A percentile compares a stretch with the other conserved stretches of the same genome.
Evolutionary conservation across 2,329 filamentous ascomycete genomes (phyloP).

Genomic region (Arthrobotrys pseudoclavata): DNA sequence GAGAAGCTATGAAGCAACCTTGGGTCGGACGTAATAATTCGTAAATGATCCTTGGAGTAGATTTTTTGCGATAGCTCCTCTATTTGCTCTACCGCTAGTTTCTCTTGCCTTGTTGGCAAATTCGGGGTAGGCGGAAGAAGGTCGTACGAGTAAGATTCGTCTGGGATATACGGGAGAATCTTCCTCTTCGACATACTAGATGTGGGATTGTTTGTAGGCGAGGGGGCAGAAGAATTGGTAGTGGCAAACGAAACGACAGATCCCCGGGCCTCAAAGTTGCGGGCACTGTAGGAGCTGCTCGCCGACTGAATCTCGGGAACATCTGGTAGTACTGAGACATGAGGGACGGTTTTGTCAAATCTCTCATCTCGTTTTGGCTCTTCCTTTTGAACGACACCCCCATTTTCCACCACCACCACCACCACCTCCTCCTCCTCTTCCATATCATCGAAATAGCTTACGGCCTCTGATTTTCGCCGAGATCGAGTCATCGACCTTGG

Average conservation of each 20-base stretch:
- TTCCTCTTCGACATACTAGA: slow-evolving; percentile 28
- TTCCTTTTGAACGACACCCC: slow-evolving; percentile 10
- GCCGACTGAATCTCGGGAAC: slow-evolving; percentile 22
- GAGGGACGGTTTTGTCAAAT: slow-evolving; percentile 42
- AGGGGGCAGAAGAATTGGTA: slow-evolving; percentile 42
- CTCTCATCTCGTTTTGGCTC: slow-evolving; percentile 16
- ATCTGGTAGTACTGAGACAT: slow-evolving; percentile 37
- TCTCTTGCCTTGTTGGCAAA: slow-evolving; percentile 7
- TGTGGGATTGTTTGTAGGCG: slow-evolving; percentile 20
- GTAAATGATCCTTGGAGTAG: slow-evolving; percentile 76
- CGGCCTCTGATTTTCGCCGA: slow-evolving; percentile 31
- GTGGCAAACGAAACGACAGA: slow-evolving; percentile 49
- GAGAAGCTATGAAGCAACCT: slow-evolving; percentile 76
- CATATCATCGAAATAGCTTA: slow-evolving; percentile 24
- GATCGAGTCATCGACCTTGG: slow-evolving; percentile 25
- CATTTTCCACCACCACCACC: slow-evolving; percentile 20
- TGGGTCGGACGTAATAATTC: slow-evolving; percentile 76
- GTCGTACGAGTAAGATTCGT: slow-evolving; percentile 57
- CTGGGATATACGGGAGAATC: slow-evolving; percentile 50
- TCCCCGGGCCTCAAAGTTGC: slow-evolving; percentile 31
- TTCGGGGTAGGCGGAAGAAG: slow-evolving; percentile 61
- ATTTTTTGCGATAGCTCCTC: slow-evolving; percentile 76
- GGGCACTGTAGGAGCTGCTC: slow-evolving; percentile 39
- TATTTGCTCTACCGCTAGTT: slow-evolving; percentile 65
- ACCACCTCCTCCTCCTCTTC: slow-evolving; percentile 22